phyloP scores from a whole-genome alignment of 2,329 filamentous ascomycete species.

The Dendryphion nanum region DNA sequence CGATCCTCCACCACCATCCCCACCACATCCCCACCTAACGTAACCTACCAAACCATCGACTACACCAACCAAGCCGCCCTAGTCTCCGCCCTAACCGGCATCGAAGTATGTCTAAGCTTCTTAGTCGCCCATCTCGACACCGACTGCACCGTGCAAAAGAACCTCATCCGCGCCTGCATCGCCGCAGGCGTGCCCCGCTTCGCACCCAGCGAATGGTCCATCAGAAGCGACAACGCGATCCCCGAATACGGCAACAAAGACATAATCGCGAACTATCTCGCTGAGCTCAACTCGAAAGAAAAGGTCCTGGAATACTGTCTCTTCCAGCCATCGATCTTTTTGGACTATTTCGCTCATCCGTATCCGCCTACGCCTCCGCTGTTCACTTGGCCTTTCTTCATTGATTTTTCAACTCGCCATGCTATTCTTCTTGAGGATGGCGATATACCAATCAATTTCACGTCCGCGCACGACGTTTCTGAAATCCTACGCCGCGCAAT shows the following conservation, averaged over 20 bases:
- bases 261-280: slow-evolving; percentile 51
- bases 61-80: slow-evolving; percentile 46
- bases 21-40: slow-evolving; percentile 24
- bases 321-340: slow-evolving; percentile 56
- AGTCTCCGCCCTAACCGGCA: slow-evolving; percentile 41
- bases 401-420: slow-evolving; percentile 24
- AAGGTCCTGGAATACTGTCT: slow-evolving; percentile 53
- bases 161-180: slow-evolving; percentile 32
- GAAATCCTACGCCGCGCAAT: slow-evolving; percentile 26
- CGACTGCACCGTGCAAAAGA: slow-evolving; percentile 24
- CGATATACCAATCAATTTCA: slow-evolving; percentile 24
- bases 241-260: slow-evolving; percentile 54
- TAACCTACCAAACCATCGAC: slow-evolving; percentile 44
- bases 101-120: slow-evolving; percentile 53
- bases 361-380: slow-evolving; percentile 49
- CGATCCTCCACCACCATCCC: slow-evolving; percentile 42
- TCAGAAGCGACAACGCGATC: slow-evolving; percentile 34
- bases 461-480: slow-evolving; percentile 23
- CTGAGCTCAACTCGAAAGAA: slow-evolving; percentile 48
- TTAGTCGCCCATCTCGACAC: slow-evolving; percentile 32
- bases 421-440: slow-evolving; percentile 31
- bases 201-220: slow-evolving; percentile 21
- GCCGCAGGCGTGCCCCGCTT: slow-evolving; percentile 29
- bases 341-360: slow-evolving; percentile 56
- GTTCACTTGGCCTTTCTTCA: slow-evolving; percentile 33